Base-by-base conservation (phyloP, 2,329 filamentous ascomycete species). In the Venturia asperata region DNA sequence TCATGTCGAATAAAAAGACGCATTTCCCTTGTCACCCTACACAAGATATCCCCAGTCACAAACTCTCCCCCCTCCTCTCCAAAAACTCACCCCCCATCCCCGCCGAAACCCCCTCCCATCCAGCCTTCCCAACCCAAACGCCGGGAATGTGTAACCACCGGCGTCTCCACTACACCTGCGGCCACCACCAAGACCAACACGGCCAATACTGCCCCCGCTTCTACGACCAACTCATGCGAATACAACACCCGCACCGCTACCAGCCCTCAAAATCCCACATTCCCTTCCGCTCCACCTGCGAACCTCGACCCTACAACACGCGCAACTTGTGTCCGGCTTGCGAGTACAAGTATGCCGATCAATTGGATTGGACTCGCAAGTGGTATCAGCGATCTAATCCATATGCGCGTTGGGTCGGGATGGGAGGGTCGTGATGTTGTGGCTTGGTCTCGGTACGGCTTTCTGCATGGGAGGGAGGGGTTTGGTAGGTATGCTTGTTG, bases 221-320 rank as follows among this genome's bases (percentile, higher is more conserved):
- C 52, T 58, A 58, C 19, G 1, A 58, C 4, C 52, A 58, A 58
- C 52, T 58, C 27, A 34, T 58, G 27, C 52, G 52, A 6, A 58
- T 58, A 19, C 52, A 58, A 37, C 27, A 58, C 10, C 49, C 49
- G 17, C 52, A 37, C 17, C 52, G 7, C 1, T 21, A n/a, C 11
- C 10, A n/a, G 24, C 27, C 19, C 0, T 27, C 47, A 7, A 21
- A 11, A 34, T 10, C 0, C 10, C 17, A 37, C 15, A 37, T 58
- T 17, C 52, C 52, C 0, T 39, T 58, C 11, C 52, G 17, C 3
- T 58, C 27, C 2, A 7, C 52, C 15, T 58, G 52, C 30, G 30
- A 58, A 7, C 15, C 52, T 58, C 24, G 52, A 37, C 52, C 30
- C 5, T 37, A n/a, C 52, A 34, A 39, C 9, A 11, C 27, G 9